A percentile compares a stretch with the other conserved stretches of the same genome.
These are phyloP conservation scores for Phytophthora brassicae DNA, from an alignment of 352 stramenopile species.

Conservation along the genomic window DNA sequence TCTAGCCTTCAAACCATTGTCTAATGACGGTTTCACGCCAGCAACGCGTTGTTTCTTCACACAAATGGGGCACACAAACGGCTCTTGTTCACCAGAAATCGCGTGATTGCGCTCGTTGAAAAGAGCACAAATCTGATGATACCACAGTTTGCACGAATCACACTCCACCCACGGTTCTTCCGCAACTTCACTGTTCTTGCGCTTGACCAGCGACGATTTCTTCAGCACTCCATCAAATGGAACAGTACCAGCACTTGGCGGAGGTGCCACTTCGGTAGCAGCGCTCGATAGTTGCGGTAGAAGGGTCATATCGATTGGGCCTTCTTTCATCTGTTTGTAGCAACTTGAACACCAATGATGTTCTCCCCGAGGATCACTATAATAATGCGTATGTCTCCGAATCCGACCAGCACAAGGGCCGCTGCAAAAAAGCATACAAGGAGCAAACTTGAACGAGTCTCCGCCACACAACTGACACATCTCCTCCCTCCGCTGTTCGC, in stretches of 20 bases:
- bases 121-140: constrained; percentile 99
- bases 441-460: constrained; percentile 90
- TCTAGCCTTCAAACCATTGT: constrained; percentile 80
- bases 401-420: constrained; percentile 83
- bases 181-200: constrained; percentile 98
- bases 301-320: constrained; percentile 90
- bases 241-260: constrained; percentile 22
- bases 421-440: constrained; percentile 89
- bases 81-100: constrained; percentile 86
- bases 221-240: constrained; percentile 79
- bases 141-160: constrained; percentile 98
- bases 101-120: constrained; percentile 99
- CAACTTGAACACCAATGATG: constrained; percentile 89
- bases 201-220: constrained; percentile 95
- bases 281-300: constrained; percentile 73
- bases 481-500: constrained; percentile 79
- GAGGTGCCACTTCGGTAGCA: constrained; percentile 45
- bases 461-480: constrained; percentile 89
- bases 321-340: constrained; percentile 91
- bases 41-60: constrained; percentile 79
- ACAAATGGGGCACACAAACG: constrained; percentile 87
- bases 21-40: constrained; percentile 75
- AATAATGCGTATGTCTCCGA: constrained; percentile 86
- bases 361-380: constrained; percentile 79
- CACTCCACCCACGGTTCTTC: constrained; percentile 99